These are phyloP conservation scores for Sporothrix phasma DNA, from an alignment of 2,329 filamentous ascomycete genomes.

Conservation along the genomic window DNA sequence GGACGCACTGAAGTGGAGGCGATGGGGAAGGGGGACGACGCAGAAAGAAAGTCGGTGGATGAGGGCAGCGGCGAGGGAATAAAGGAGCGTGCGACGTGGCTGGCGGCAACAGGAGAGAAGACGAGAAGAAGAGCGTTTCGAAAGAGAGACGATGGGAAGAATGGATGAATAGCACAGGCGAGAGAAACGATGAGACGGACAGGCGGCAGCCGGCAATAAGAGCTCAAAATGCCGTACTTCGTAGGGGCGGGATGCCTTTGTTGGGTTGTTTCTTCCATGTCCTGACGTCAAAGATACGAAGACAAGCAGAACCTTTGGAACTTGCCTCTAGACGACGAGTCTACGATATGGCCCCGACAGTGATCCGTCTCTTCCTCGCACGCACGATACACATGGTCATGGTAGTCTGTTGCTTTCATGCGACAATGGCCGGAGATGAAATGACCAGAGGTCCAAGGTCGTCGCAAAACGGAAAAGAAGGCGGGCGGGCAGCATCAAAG, in stretches of 20 bases:
- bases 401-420: neutral
- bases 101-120: neutral
- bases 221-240: neutral
- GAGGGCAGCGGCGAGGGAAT: neutral
- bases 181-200: neutral
- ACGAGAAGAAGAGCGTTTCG: neutral
- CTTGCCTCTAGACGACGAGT: neutral
- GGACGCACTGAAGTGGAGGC: conserved; percentile 4
- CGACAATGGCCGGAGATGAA: neutral
- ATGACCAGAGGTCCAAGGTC: neutral
- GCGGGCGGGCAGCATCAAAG: neutral
- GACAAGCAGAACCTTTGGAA: neutral
- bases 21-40: neutral
- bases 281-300: neutral
- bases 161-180: neutral
- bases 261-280: neutral
- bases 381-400: neutral
- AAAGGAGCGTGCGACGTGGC: conserved; percentile 7
- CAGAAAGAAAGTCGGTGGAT: neutral
- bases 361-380: neutral
- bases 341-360: neutral
- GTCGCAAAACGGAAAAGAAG: neutral
- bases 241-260: neutral
- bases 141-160: neutral
- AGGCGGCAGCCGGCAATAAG: neutral